Base-by-base conservation (phyloP, 2,329 filamentous ascomycete genomes). In the Trichoderma sp. region DNA sequence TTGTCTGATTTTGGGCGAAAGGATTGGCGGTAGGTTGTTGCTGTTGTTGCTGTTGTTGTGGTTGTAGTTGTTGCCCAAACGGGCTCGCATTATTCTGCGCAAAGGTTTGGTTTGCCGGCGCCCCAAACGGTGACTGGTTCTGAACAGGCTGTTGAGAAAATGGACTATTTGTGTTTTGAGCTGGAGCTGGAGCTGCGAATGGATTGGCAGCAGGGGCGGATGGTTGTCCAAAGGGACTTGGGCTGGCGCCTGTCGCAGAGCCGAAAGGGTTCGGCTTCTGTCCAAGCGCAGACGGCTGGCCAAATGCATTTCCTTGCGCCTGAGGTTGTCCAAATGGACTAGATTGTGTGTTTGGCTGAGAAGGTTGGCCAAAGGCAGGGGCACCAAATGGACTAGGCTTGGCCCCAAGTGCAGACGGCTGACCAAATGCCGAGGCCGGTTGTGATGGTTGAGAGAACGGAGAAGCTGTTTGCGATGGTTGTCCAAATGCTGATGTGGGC, bases 381-480 rank as follows among this genome's bases (percentile, higher is more conserved):
- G 79, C 56, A 50, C 81, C 83, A 77, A 86, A 85, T 1, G 84
- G 81, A 77, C 80, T 85, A 14, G 81, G 79, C 18, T 81, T 81
- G 27, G 79, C 77, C 12, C 81, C 83, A 33, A 84, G 75, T 2
- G 80, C 75, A 50, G 85, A 82, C 35, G 87, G 83, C 73, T 88
- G 86, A 1, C 86, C 85, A 75, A 87, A 87, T 0, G 82, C 78
- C 16, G 83, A 79, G 35, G 79, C 75, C 38, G 78, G 56, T 53
- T 80, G 83, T n/a, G 84, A 80, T 14, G 82, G 73, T 75, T 85
- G 84, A 7, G 85, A 85, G 72, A 87, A 87, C 0, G 82, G 80
- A 9, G 79, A 77, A 18, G 76, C 63, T 45, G 67, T 31, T 67
- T 80, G 83, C 24, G 84, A 79, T n/a, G 82, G 76, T 74, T 85